Base-by-base conservation (phyloP, 345 rosid species). In the Passiflora organensis region DNA sequence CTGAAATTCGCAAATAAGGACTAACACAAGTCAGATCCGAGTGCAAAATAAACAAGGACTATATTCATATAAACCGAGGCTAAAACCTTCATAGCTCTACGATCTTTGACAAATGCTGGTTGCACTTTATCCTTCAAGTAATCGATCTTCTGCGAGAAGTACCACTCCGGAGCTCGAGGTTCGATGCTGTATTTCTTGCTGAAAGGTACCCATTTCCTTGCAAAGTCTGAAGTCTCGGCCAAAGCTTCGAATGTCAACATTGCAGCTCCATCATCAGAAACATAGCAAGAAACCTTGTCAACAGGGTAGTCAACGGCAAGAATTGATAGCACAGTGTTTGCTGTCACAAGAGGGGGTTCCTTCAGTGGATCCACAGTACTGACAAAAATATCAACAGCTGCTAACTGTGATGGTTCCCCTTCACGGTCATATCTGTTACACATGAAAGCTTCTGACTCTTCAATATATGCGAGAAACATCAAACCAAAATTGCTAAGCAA, bases 1-100 rank as follows among this genome's bases (percentile, higher is more conserved):
- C 97, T 89, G 86, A 67, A 48, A 59, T 21, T 51, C 12, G 65
- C 58, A n/a, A 50, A 39, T 56, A 51, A 62, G 55, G 45, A 48
- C 51, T 45, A 20, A 52, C 2, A 15, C 17, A 25, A 16, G 43
- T 13, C 38, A 60, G 18, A 25, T 51, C 16, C 37, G 49, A 8
- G 3, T 28, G 34, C 34, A 28, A 28, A 28, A 28, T 3, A 28
- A 28, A 28, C 34, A 28, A 28, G 34, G 5, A 8, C n/a, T n/a
- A n/a, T n/a, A n/a, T n/a, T n/a, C n/a, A n/a, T n/a, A n/a, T n/a
- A n/a, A n/a, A n/a, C n/a, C n/a, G n/a, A n/a, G n/a, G n/a, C n/a
- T n/a, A n/a, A n/a, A n/a, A 79, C 97, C 87, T 90, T 90, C 97
- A 90, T 87, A 54, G 97, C 97, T 70, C 97, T 79, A 55, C 97